Base-by-base conservation (phyloP, 441 rosid genomes). In the Manihot esculenta region DNA sequence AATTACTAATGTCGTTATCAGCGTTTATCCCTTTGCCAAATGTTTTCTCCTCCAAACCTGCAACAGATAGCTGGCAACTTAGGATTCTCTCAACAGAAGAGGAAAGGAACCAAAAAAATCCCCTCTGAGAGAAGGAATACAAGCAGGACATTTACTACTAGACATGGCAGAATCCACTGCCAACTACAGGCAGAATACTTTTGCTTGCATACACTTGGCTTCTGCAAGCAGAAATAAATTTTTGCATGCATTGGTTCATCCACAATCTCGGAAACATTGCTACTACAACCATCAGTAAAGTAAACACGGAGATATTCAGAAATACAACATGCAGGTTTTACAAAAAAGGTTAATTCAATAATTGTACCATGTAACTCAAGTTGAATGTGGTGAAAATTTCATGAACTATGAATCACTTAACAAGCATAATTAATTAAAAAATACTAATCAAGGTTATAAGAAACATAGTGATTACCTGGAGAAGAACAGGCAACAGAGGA, bases 401-500 rank as follows among this genome's bases (percentile, higher is more conserved):
- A 38, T 38, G 42, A 38, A 5, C 42, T 10, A 54, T 7, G 30
- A 21, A 12, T 20, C 5, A 14, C 21, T 11, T 3, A 27, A 48
- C 9, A 59, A 26, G 5, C 7, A 58, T 12, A 23, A 35, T 24
- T 18, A 23, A 30, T 1, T 21, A 3, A 0, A 10, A 42, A 56
- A 20, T 23, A 53, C 44, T 41, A 20, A 6, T 33, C 33, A 48
- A 48, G 15, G 35, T 15, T 24, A 26, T 2, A 17, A 56, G 21
- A 50, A 45, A 12, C 10, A n/a, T 15, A 49, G 64, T 47, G 70
- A 21, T 24, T 84, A 96, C 99, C 97, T 77, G 93, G 89, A 2
- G 98, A 94, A 51, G 98, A 92, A 82, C 94, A 94, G 61, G 90
- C 97, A 74, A 88, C 90, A 57, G 99, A 93, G 17, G 96, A 94